These are phyloP conservation scores for Penicillium coffeae DNA, from an alignment of 495 filamentous ascomycete genomes.

Conservation along the genomic window DNA sequence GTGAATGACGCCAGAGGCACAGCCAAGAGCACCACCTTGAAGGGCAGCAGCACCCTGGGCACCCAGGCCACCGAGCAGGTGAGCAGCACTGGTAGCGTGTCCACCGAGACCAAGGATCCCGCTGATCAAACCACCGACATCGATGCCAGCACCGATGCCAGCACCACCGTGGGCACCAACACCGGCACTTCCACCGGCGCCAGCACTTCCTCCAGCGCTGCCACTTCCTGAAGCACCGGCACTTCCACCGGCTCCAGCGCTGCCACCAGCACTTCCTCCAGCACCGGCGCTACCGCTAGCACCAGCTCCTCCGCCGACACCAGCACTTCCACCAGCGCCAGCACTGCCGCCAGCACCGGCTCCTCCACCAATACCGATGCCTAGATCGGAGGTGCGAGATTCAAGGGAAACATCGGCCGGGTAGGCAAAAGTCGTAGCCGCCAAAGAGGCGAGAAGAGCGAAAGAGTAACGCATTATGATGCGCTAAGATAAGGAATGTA, in stretches of 20 bases:
- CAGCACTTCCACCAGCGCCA: slow-evolving; percentile 11
- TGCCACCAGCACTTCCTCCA: slow-evolving; percentile 5
- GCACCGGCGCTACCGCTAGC: slow-evolving; percentile 13
- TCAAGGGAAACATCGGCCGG: slow-evolving; percentile 30
- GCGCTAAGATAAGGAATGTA: slow-evolving; percentile 18
- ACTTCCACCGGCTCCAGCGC: too few relatives aligned
- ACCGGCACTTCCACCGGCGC: too few relatives aligned
- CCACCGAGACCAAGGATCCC: slow-evolving; percentile 28
- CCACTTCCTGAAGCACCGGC: too few relatives aligned
- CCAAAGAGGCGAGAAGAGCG: slow-evolving; percentile 39
- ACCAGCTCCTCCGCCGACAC: slow-evolving; percentile 6
- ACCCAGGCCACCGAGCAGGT: slow-evolving; percentile 29
- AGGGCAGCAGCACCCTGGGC: slow-evolving; percentile 40
- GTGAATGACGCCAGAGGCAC: slow-evolving; percentile 29
- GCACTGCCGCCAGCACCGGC: neutral
- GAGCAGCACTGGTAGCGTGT: slow-evolving; percentile 13
- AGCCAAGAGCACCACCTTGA: slow-evolving; percentile 38
- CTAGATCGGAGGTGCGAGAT: slow-evolving; percentile 26
- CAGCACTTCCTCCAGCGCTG: too few relatives aligned
- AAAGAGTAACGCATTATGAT: slow-evolving; percentile 39
- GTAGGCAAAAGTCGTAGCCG: slow-evolving; percentile 31
- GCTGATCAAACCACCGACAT: slow-evolving; percentile 19
- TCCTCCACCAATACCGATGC: slow-evolving; percentile 14
- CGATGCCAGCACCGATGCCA: slow-evolving; percentile 3
- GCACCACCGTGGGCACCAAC: too few relatives aligned